Conservation (phyloP, 208 protist genomes). For the Crithidia thermophila region DNA sequence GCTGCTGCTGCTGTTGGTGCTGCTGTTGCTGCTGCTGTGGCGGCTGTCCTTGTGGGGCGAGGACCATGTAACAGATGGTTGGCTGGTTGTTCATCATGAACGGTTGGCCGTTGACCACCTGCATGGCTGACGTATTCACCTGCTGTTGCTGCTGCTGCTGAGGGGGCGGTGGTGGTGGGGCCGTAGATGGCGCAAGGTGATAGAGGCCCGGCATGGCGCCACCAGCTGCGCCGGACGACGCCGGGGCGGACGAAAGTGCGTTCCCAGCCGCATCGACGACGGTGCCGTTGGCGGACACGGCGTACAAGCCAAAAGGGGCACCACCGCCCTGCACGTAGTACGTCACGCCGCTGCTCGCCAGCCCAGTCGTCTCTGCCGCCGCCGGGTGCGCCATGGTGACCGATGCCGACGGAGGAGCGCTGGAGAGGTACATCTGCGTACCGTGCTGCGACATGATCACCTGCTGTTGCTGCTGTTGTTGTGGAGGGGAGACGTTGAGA, state of each 20-base stretch:
- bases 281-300: background rate
- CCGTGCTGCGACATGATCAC: no score
- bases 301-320: conserved; percentile 13
- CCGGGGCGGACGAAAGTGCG: no score
- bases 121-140: background rate
- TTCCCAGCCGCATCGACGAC: conserved; percentile 1
- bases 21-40: background rate
- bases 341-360: conserved; percentile 2
- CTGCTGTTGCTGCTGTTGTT: conserved; percentile 16
- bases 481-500: background rate
- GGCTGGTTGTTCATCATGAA: conserved; percentile 20
- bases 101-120: background rate
- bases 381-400: conserved; percentile 1
- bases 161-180: background rate
- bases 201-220: no score
- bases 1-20: conserved; percentile 1
- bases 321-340: conserved; percentile 12
- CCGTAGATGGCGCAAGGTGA: no score
- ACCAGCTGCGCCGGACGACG: no score
- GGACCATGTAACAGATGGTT: conserved; percentile 12
- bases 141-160: background rate
- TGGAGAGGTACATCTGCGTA: conserved; percentile 3
- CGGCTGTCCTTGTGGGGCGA: background rate
- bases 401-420: conserved; percentile 2
- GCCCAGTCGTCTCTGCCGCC: background rate